Evolutionary conservation across 192 early-diverging fungal species (phyloP).

Genomic region (Coemansia sp.): DNA sequence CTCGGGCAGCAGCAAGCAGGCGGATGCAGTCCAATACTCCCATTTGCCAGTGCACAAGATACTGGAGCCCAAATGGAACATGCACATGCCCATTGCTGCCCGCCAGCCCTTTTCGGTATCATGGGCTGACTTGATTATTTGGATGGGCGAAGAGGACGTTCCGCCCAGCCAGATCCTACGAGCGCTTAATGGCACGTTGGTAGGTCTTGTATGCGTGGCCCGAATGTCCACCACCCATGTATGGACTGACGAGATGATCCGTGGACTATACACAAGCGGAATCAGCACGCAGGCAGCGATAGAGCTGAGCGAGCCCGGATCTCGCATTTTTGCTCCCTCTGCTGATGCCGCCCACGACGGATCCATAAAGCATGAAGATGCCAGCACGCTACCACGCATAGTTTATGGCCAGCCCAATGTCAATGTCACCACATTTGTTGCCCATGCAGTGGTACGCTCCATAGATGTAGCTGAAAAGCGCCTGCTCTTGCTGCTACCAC

Average conservation of each 20-base stretch:
- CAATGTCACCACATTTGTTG: conserved; percentile 56
- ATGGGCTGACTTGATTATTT: conserved; percentile 63
- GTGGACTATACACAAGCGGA: conserved; percentile 16
- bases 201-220: conserved; percentile 64
- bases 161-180: conserved; percentile 74
- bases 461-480: conserved; percentile 58
- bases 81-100: conserved; percentile 55
- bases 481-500: conserved; percentile 60
- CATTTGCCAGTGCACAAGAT: background rate
- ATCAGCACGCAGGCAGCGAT: conserved; percentile 29
- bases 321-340: conserved; percentile 13
- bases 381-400: conserved; percentile 34
- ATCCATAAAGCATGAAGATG: too few relatives aligned
- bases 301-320: conserved; percentile 35
- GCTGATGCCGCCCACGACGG: too few relatives aligned
- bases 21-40: background rate
- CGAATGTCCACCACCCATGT: conserved; percentile 16
- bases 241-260: conserved; percentile 32
- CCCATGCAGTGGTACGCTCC: conserved; percentile 65
- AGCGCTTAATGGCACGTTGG: conserved; percentile 81
- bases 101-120: conserved; percentile 60
- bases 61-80: conserved; percentile 50
- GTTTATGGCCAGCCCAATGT: conserved; percentile 40
- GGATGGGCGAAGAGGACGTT: conserved; percentile 72
- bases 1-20: background rate